Percentiles rank a stretch among this genome's conserved stretches.
These are phyloP conservation scores for Hortaea werneckii DNA, from an alignment of 2,329 filamentous ascomycete genomes.

Conservation along the genomic window DNA sequence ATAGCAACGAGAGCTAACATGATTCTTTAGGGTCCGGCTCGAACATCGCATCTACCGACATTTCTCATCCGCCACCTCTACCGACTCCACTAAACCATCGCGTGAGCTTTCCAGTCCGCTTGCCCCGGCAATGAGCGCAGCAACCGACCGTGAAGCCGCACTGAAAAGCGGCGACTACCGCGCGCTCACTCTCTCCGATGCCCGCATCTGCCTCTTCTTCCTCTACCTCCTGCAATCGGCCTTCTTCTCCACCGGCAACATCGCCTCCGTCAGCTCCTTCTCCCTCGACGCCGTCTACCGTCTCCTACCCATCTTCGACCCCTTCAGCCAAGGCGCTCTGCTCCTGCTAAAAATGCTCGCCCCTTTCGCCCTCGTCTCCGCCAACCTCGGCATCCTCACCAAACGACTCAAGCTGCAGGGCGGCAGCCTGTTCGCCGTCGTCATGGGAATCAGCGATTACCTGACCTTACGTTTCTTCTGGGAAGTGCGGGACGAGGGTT, in stretches of 20 bases:
- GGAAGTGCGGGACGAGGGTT: slow-evolving; percentile 92
- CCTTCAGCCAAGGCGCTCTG: slow-evolving; percentile 80
- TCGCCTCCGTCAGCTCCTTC: slow-evolving; percentile 88
- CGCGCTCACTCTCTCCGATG: slow-evolving; percentile 68
- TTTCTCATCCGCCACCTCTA: slow-evolving; percentile 9
- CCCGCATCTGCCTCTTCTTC: slow-evolving; percentile 86
- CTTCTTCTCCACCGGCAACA: slow-evolving; percentile 94
- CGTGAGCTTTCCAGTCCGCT: slow-evolving; percentile 22
- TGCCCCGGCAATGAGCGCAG: slow-evolving; percentile 25
- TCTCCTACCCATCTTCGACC: slow-evolving; percentile 84
- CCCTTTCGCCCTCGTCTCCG: slow-evolving; percentile 84
- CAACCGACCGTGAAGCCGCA: slow-evolving; percentile 23
- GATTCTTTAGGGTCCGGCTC: slow-evolving; percentile 50
- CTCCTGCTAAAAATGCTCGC: slow-evolving; percentile 84
- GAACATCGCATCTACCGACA: slow-evolving; percentile 62
- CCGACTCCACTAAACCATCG: slow-evolving; percentile 1
- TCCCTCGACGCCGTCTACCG: slow-evolving; percentile 82
- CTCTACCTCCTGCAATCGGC: slow-evolving; percentile 88
- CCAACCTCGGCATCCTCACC: slow-evolving; percentile 90
- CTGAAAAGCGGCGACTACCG: slow-evolving; percentile 42
- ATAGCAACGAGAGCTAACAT: too few relatives aligned
- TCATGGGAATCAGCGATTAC: slow-evolving; percentile 84
- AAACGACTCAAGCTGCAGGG: slow-evolving; percentile 72
- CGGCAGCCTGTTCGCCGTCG: slow-evolving; percentile 84
- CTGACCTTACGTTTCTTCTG: slow-evolving; percentile 96